Evolutionary conservation across 1,284 basidiomycete genomes (phyloP), one percentile per base, ranked within the genome.

Genomic region (Naganishia liquefaciens): DNA sequence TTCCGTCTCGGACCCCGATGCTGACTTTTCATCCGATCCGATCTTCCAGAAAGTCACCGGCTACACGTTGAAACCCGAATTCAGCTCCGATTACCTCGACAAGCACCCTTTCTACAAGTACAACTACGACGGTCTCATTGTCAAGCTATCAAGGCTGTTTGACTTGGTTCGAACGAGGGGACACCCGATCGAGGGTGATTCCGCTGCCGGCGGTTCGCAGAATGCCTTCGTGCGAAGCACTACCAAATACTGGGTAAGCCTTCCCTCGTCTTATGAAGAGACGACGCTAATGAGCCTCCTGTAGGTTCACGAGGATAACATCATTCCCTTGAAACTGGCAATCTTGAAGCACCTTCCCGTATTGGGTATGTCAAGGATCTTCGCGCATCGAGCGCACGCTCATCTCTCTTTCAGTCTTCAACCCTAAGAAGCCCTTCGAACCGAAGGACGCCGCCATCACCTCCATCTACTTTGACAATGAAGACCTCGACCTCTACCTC

Each of bases 141-240:
- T 99, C 71, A 97, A 99, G 78, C 86, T 99, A 23, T 98, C 94
- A 40, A 91, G 91, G 73, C 81, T 99, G 55, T 99, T 97, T 73
- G 91, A 99, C 76, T 86, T 99, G 40, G 94, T 99, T 21, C 87
- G 95, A 54, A 99, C 95, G 0, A 84, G 96, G 65, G 95, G 95
- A 0, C 89, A 98, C 75, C 95, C 95, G 3, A 87, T 95, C 1
- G 86, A 90, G 68, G 95, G 95, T 21, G 96, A 99, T 76, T 86
- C 93, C 9, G 89, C 88, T 71, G 95, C 95, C 1, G 95, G 95
- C 57, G 95, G 95, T 1, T 90, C 81, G 69, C 95, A 99, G 81
- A 95, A 91, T 73, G 96, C 95, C 0, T 99, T 99, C 73, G 93
- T 98, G 11, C 83, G 95, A 55, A 93, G 96, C 78, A 99, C 95